phyloP scores from a whole-genome alignment of 352 stramenopile species.

The Globisporangium recalcitrans region DNA sequence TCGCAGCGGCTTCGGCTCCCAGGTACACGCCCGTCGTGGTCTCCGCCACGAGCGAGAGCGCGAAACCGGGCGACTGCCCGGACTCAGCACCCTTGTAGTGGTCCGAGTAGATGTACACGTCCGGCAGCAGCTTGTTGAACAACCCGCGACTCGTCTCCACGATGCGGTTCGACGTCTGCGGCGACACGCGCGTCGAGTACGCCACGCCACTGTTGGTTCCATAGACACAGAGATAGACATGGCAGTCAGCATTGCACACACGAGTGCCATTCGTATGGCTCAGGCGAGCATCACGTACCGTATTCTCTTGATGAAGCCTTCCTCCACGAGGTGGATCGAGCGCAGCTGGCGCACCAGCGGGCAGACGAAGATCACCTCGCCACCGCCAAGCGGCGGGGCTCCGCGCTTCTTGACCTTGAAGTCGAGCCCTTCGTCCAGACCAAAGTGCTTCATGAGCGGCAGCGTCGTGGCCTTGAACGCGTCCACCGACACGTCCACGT shows the following conservation, averaged over 20 bases:
- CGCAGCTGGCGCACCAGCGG: conserved; percentile 93
- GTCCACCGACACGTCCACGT: conserved; percentile 90
- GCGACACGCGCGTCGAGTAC: conserved; percentile 96
- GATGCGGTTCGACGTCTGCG: conserved; percentile 96
- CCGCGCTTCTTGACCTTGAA: conserved; percentile 91
- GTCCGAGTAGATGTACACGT: conserved; percentile 99
- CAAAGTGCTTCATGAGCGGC: conserved; percentile 95
- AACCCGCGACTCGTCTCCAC: conserved; percentile 94
- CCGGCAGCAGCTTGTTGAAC: conserved; percentile 97
- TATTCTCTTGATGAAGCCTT: conserved; percentile 98
- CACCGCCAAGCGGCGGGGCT: conserved; percentile 73
- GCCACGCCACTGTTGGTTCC: conserved; percentile 83
- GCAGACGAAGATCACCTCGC: conserved; percentile 92
- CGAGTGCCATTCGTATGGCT: no score
- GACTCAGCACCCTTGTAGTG: conserved; percentile 93
- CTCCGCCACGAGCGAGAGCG: conserved; percentile 93
- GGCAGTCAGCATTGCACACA: not conserved
- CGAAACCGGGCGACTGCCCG: conserved; percentile 89
- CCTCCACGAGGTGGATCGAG: conserved; percentile 93
- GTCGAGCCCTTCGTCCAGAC: conserved; percentile 88
- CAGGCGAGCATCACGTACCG: conserved; percentile 40
- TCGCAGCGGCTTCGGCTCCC: conserved; percentile 88
- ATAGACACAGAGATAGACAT: conserved; percentile 14
- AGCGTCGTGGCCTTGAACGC: conserved; percentile 93
- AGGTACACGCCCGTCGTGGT: conserved; percentile 95